phyloP scores from a whole-genome alignment of 169 alveolate species.

The Plasmodium cynomolgi region DNA sequence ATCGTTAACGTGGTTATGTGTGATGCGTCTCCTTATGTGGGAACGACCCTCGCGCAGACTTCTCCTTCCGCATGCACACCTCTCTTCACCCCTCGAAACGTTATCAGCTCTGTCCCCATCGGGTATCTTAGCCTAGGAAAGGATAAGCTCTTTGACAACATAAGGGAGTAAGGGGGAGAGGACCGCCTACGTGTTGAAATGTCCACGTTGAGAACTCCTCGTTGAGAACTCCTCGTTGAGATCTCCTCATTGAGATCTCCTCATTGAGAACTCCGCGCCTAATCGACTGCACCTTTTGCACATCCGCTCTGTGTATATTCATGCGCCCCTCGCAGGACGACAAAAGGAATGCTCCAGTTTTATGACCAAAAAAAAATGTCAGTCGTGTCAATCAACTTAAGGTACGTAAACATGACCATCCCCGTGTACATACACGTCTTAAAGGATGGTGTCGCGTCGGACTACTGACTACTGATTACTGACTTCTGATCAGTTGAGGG shows the following conservation, averaged over 20 bases:
- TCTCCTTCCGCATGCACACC: neutral
- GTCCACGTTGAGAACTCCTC: neutral
- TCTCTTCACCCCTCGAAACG: neutral
- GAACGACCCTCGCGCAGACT: neutral
- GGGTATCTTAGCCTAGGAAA: conserved; percentile 63
- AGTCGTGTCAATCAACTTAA: conserved; percentile 49
- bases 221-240: neutral
- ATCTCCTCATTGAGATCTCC: neutral
- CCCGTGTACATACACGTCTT: conserved; percentile 69
- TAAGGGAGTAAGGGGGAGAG: conserved; percentile 17
- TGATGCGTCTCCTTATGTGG: neutral
- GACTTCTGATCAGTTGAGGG: neutral
- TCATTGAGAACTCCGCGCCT: neutral
- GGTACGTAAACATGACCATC: conserved; percentile 54
- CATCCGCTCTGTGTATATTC: neutral
- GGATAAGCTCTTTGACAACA: conserved; percentile 60
- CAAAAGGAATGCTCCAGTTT: conserved; percentile 49
- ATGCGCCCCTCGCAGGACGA: neutral
- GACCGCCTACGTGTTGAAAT: neutral
- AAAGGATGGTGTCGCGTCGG: conserved; percentile 4
- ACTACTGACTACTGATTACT: neutral
- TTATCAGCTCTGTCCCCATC: conserved; percentile 66
- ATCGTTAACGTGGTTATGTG: neutral
- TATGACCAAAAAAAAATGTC: conserved; percentile 57
- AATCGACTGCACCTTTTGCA: no score